Percentiles rank a stretch among this genome's conserved stretches.
phyloP scores from a whole-genome alignment of 2,329 filamentous ascomycete species.

The Fusarium anguioides region DNA sequence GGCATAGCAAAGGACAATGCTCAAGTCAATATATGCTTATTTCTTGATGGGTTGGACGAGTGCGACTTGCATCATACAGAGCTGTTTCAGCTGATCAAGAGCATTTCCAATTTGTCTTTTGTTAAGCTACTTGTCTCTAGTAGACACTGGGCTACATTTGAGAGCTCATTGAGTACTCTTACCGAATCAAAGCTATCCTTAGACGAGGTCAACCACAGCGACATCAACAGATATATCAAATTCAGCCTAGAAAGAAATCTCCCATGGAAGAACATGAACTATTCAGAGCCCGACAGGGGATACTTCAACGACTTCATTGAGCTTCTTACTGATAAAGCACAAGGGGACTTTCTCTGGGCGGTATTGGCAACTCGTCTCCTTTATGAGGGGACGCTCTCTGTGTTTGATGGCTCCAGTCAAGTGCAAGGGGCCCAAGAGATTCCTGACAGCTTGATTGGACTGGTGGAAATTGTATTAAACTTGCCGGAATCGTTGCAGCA shows the following conservation, averaged over 20 bases:
- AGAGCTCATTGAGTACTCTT: too few relatives aligned
- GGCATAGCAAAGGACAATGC: too few relatives aligned
- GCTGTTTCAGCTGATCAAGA: conserved; percentile 2
- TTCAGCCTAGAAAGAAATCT: too few relatives aligned
- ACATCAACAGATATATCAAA: conserved; percentile 21
- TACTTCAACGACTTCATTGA: too few relatives aligned
- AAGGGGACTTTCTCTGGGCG: conserved; percentile 40
- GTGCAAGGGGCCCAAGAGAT: conserved; percentile 1
- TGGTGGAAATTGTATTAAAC: conserved; percentile 17
- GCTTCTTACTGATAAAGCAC: conserved; percentile 6
- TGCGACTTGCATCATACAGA: conserved; percentile 21
- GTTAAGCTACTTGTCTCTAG: conserved; percentile 35
- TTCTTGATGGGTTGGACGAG: conserved; percentile 38
- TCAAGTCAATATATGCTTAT: conserved; percentile 20
- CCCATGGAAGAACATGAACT: too few relatives aligned
- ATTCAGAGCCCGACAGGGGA: too few relatives aligned
- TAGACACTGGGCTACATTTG: conserved; percentile 20
- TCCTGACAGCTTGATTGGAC: conserved; percentile 12
- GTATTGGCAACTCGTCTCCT: conserved; percentile 26
- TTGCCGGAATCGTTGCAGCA: conserved; percentile 4
- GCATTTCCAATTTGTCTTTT: neutral
- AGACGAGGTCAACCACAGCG: conserved; percentile 20
- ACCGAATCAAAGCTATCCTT: too few relatives aligned
- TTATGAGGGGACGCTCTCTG: neutral
- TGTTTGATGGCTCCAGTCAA: neutral